These are phyloP conservation scores for Pseudocercospora macadamiae DNA, from an alignment of 2,329 filamentous ascomycete genomes.

Conservation along the genomic window DNA sequence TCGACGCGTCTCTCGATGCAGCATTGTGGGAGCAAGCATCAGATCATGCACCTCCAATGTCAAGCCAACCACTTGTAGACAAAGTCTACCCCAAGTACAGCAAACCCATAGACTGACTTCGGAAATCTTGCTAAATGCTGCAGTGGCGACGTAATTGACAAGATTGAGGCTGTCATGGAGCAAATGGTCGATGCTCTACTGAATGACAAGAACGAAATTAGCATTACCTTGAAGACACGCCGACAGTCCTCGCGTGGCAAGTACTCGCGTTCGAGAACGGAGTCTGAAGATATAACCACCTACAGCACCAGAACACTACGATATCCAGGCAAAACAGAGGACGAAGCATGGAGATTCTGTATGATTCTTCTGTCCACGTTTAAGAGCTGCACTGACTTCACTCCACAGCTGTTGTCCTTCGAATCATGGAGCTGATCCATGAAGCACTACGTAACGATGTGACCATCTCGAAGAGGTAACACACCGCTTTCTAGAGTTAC, in stretches of 20 bases:
- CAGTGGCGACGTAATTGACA: conserved; percentile 46
- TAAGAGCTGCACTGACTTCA: conserved; percentile 5
- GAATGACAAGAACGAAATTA: conserved; percentile 49
- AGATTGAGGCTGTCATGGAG: conserved; percentile 61
- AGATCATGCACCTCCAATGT: too few species aligned
- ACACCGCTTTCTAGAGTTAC: not conserved
- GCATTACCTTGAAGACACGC: conserved; percentile 52
- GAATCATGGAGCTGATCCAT: conserved; percentile 60
- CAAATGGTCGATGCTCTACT: conserved; percentile 54
- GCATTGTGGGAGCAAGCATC: not conserved
- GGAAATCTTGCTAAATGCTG: not conserved
- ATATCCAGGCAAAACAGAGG: conserved; percentile 58
- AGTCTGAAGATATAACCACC: conserved; percentile 21
- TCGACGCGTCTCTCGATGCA: not conserved
- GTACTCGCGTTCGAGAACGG: not conserved
- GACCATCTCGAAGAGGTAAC: conserved; percentile 60
- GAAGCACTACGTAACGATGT: conserved; percentile 53
- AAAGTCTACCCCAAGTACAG: conserved; percentile 17
- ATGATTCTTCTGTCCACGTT: conserved; percentile 11
- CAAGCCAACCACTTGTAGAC: not conserved
- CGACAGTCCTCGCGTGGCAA: not conserved
- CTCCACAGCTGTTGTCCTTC: conserved; percentile 54
- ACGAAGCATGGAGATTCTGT: conserved; percentile 64
- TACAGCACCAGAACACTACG: conserved; percentile 39
- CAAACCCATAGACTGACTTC: not conserved